Conservation (phyloP, 2,329 filamentous ascomycete genomes). For the Penicillium italicum region DNA sequence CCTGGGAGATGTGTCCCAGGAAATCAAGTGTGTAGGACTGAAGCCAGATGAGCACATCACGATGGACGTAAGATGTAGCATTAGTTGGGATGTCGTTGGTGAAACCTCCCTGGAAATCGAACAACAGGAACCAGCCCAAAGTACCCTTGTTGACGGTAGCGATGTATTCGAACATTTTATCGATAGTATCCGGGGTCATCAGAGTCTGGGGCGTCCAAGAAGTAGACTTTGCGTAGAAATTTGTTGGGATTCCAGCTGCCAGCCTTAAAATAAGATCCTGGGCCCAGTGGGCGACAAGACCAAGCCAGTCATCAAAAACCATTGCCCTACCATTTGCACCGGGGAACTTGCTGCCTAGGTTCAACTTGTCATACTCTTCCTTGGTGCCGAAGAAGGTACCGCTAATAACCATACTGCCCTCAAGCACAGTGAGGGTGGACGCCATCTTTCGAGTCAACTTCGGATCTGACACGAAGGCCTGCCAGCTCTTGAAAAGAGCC, state of each 20-base stretch:
- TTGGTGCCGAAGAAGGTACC: conserved; percentile 1
- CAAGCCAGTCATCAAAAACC: background rate
- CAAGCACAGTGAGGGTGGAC: background rate
- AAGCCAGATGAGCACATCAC: conserved; percentile 60
- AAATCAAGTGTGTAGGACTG: conserved; percentile 58
- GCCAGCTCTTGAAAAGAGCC: background rate
- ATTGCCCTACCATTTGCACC: conserved; percentile 40
- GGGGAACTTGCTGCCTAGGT: background rate
- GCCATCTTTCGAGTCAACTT: background rate
- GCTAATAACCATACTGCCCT: background rate
- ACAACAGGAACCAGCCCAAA: conserved; percentile 26
- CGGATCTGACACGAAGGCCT: background rate
- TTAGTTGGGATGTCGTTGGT: conserved; percentile 53
- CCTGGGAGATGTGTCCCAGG: conserved; percentile 37
- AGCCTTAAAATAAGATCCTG: background rate
- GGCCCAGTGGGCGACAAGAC: background rate
- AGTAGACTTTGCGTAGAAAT: background rate
- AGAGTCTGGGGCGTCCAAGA: background rate
- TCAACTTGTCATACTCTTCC: background rate
- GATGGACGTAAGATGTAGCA: conserved; percentile 59
- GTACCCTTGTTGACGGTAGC: background rate
- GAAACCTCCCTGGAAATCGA: conserved; percentile 51
- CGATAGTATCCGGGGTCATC: background rate
- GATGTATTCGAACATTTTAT: background rate
- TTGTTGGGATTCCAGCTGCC: background rate